Base-by-base conservation (phyloP, 352 stramenopile genomes). In the Pythium plurisporium region DNA sequence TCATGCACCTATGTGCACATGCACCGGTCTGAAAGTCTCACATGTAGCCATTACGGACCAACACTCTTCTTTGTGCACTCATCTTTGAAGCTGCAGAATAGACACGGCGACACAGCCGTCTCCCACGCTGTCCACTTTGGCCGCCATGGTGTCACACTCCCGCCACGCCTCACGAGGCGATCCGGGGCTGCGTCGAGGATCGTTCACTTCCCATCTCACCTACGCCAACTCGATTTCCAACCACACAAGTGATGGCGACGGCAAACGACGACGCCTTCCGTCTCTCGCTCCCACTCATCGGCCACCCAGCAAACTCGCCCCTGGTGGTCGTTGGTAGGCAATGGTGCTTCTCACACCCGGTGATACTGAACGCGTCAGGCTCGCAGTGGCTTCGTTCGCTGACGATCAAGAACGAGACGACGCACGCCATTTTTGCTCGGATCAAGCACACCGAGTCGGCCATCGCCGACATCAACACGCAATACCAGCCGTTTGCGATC, bases 321-420 rank as follows among this genome's bases (percentile, higher is more conserved):
- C 49, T 56, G 26, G 25, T 22, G 8, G 49, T 47, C 36, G 19
- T 56, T n/a, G 37, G 37, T 6, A 25, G 2, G 23, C 3, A 56
- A 25, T 56, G 37, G 36, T 56, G 49, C 36, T 56, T 56, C 23
- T 9, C 11, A 17, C 11, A 44, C 17, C n/a, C 36, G 2, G 25
- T 56, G 8, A 46, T 15, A 23, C 36, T 56, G 17, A 14, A 37
- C 12, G 30, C 49, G n/a, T 26, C 23, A 15, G 20, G 40, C 25
- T 48, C 25, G 25, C 15, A 30, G 34, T 56, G 49, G 49, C 15
- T 47, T 23, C 37, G 25, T 2, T 47, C 36, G 34, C 26, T 56
- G 22, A 47, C 23, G 26, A 23, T 56, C 36, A 56, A 46, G 49
- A 47, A 47, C 26, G 25, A 47, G 25, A 22, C 49, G 17, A 46